Evolutionary conservation across 768 basidiomycete species (phyloP).

Genomic region (Lactarius vividus): DNA sequence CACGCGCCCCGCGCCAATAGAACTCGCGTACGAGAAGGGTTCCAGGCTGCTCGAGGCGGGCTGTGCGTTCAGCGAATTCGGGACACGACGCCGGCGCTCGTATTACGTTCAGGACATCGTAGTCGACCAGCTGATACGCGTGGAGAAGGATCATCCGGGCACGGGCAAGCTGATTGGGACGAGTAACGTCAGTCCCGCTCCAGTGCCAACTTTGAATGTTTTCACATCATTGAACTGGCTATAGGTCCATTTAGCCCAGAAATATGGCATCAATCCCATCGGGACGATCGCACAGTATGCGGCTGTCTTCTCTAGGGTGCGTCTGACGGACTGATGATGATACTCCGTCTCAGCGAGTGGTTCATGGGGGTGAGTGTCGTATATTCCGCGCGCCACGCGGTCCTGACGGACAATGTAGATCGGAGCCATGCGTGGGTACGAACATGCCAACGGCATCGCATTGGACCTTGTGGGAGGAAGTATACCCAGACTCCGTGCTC

Average conservation of each 20-base stretch:
- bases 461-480: conserved; percentile 85
- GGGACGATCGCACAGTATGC: conserved; percentile 84
- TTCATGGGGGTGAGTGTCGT: conserved; percentile 71
- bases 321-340: conserved; percentile 6
- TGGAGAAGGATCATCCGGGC: conserved; percentile 47
- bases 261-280: conserved; percentile 60
- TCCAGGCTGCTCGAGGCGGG: conserved; percentile 56
- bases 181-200: conserved; percentile 67
- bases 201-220: neutral
- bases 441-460: conserved; percentile 66
- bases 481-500: conserved; percentile 55
- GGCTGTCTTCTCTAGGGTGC: conserved; percentile 32
- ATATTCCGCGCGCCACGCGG: neutral
- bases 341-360: conserved; percentile 62
- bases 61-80: conserved; percentile 81
- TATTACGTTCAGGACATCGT: conserved; percentile 76
- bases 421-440: conserved; percentile 82
- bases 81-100: conserved; percentile 77
- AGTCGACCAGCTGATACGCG: conserved; percentile 64
- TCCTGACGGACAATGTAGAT: conserved; percentile 44
- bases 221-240: neutral
- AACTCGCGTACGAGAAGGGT: conserved; percentile 71
- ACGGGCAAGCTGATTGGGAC: conserved; percentile 72
- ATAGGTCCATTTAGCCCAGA: conserved; percentile 82
- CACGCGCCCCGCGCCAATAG: conserved; percentile 39